Evolutionary conservation across 2,329 filamentous ascomycete genomes (phyloP).

Genomic region (Furcasterigmium sp.): DNA sequence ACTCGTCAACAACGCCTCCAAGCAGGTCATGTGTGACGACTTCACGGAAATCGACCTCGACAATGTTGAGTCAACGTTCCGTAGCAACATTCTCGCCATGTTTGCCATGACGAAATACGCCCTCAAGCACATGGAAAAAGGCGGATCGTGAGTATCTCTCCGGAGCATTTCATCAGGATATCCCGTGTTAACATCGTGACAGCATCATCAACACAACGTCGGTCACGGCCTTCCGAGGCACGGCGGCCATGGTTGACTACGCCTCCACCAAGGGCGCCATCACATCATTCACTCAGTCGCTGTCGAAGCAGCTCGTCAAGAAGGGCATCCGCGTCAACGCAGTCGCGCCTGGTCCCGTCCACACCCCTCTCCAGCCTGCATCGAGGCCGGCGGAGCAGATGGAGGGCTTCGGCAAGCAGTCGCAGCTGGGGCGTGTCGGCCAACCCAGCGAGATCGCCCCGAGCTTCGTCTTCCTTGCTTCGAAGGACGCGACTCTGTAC

Average conservation of each 20-base stretch:
- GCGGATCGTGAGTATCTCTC: constrained; percentile 30
- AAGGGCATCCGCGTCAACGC: constrained; percentile 53
- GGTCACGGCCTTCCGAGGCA: constrained; percentile 48
- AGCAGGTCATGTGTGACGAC: constrained; percentile 48
- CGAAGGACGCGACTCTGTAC: constrained; percentile 31
- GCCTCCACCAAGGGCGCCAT: constrained; percentile 54
- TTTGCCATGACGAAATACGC: constrained; percentile 56
- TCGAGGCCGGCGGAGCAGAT: constrained; percentile 37
- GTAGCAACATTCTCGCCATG: constrained; percentile 51
- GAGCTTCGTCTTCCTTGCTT: constrained; percentile 32
- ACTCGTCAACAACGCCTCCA: constrained; percentile 55
- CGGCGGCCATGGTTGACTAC: constrained; percentile 46
- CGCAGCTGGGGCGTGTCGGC: constrained; percentile 29
- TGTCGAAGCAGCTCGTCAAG: constrained; percentile 46
- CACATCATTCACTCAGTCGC: constrained; percentile 46
- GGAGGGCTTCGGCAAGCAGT: constrained; percentile 34
- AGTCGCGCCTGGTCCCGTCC: constrained; percentile 34
- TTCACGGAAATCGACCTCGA: constrained; percentile 49
- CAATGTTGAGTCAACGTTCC: constrained; percentile 50
- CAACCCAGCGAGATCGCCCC: constrained; percentile 40
- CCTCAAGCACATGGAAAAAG: constrained; percentile 47
- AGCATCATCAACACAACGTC: constrained; percentile 54
- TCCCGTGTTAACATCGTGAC: not conserved
- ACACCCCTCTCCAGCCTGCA: constrained; percentile 37
- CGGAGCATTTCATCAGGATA: not conserved